Conservation (phyloP, 805 yeast species). For the Candida patagonica region DNA sequence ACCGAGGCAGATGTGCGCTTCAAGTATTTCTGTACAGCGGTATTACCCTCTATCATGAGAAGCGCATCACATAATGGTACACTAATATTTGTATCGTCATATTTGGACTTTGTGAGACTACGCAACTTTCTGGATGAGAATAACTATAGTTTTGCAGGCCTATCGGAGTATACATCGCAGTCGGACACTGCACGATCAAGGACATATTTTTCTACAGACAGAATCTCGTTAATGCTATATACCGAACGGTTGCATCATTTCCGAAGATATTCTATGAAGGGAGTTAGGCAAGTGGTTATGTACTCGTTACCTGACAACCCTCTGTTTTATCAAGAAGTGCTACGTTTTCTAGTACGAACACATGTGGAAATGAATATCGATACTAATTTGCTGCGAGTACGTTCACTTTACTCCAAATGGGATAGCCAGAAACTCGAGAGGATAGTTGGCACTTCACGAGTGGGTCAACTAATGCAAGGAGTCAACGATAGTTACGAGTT, state of each 20-base stretch:
- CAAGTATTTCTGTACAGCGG: conserved; percentile 63
- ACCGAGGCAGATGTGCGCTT: conserved; percentile 78
- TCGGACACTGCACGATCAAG: conserved; percentile 65
- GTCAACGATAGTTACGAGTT: conserved; percentile 71
- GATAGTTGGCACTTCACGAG: conserved; percentile 68
- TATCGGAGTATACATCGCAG: conserved; percentile 76
- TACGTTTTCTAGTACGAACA: conserved; percentile 49
- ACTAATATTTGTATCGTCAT: conserved; percentile 72
- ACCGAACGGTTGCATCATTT: conserved; percentile 92
- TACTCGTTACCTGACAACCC: conserved; percentile 85
- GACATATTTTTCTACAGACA: conserved; percentile 53
- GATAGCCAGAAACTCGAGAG: conserved; percentile 75
- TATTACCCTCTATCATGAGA: conserved; percentile 60
- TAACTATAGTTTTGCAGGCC: conserved; percentile 56
- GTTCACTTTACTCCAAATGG: conserved; percentile 64
- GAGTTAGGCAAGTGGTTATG: conserved; percentile 73
- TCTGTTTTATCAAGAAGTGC: conserved; percentile 66
- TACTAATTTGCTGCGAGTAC: conserved; percentile 42
- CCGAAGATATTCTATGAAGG: conserved; percentile 74
- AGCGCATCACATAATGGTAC: conserved; percentile 63
- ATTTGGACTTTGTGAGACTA: conserved; percentile 74
- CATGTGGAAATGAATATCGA: conserved; percentile 44
- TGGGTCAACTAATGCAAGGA: conserved; percentile 61
- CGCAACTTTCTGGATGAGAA: conserved; percentile 56
- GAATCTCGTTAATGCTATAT: conserved; percentile 65